A percentile compares a stretch with the other conserved stretches of the same genome.
These are phyloP conservation scores for Metschnikowia kunwiensis DNA, from an alignment of 805 yeast genomes.

Conservation along the genomic window DNA sequence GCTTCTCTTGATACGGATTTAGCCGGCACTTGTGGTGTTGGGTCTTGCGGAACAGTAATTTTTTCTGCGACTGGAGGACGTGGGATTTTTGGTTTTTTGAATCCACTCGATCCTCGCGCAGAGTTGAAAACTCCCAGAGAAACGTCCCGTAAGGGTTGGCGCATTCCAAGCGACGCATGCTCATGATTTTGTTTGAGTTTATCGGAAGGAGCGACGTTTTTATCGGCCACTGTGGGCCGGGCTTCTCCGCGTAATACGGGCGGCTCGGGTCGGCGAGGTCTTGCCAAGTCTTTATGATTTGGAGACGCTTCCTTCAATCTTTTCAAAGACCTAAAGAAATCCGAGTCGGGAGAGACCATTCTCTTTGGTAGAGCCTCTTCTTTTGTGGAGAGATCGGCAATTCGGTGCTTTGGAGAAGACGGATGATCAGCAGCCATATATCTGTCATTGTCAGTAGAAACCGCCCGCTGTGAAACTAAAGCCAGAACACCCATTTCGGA, in stretches of 20 bases:
- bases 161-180: too few species aligned
- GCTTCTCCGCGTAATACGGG: too few species aligned
- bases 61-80: slow-evolving; percentile 2
- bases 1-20: not conserved
- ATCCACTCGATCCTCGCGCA: slow-evolving; percentile 17
- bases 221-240: too few species aligned
- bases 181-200: too few species aligned
- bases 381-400: too few species aligned
- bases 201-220: too few species aligned
- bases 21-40: slow-evolving; percentile 3
- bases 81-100: slow-evolving; percentile 35
- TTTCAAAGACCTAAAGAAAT: slow-evolving; percentile 19
- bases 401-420: too few species aligned
- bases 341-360: slow-evolving; percentile 13
- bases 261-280: too few species aligned
- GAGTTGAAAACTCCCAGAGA: slow-evolving; percentile 14
- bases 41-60: slow-evolving; percentile 1
- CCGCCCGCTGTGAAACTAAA: too few species aligned
- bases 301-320: slow-evolving; percentile 13
- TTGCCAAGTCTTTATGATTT: not conserved
- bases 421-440: too few species aligned
- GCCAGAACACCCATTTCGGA: slow-evolving; percentile 16
- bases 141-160: slow-evolving; percentile 13
- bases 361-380: too few species aligned
- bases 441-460: too few species aligned